Evolutionary conservation across 2,329 filamentous ascomycete species (phyloP), one percentile per base, ranked within the genome.

Genomic region (Tolypocladium album): DNA sequence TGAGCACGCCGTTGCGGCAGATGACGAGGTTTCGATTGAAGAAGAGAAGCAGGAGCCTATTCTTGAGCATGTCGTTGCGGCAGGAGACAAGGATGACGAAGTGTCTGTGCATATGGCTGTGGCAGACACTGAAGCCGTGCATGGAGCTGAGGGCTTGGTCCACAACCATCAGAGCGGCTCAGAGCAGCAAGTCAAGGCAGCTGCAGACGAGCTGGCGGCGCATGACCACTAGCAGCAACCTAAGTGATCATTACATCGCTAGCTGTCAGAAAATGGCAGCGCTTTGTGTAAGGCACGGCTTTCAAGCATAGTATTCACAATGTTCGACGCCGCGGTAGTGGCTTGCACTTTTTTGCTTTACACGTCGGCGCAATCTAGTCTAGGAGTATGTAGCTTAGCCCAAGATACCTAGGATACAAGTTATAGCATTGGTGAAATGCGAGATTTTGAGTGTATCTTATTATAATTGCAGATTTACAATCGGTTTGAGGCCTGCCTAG

Each of bases 321-420:
- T 22, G 5, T 13, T n/a, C 31, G 4, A n/a, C 20, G 50, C 31
- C 20, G 31, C 17, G 50, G 31, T n/a, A 11, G 20, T 20, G 31
- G 20, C 13, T 38, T 36, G 31, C 50, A 31, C 24, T 58, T 47
- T 47, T 20, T 55, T 38, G 57, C 42, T 43, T 59, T 27, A 34
- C 9, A 13, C 36, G 36, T 39, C 34, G 24, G 47, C 58, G 47
- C 47, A 59, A 38, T 43, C 7, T 55, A 59, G 50, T 43, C 36
- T 8, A 42, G 58, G 58, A 43, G 24, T 20, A 39, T 39, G 40
- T 47, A 59, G 47, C 40, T 24, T 55, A 58, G 34, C 55, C 61
- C 43, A 61, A 61, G 61, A 64, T 63, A 64, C 60, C 61, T 63
- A 61, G 62, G 61, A 64, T 63, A 64, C 59, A 45, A 60, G 59